Evolutionary conservation across 306 rosid genomes (phyloP).

Genomic region (Pachyrhizus erosus): DNA sequence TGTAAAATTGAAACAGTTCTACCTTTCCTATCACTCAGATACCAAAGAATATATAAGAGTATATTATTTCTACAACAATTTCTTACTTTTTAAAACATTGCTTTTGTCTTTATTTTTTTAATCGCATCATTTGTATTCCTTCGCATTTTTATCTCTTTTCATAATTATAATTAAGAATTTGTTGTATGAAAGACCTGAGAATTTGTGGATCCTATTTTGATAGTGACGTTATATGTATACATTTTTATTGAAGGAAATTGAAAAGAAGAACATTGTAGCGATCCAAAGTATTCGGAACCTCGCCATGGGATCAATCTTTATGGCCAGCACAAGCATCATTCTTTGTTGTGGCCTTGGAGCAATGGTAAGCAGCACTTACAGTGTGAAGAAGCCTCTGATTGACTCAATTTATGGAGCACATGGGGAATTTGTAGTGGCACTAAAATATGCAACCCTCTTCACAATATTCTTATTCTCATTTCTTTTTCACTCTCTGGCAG

Average conservation of each 20-base stretch:
- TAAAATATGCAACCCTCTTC: constrained; percentile 65
- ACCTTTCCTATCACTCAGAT: too few relatives aligned
- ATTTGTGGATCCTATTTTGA: background rate
- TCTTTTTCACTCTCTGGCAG: constrained; percentile 68
- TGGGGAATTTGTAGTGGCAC: constrained; percentile 66
- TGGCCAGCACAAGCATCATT: constrained; percentile 75
- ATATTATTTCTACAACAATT: too few relatives aligned
- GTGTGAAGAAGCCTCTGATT: constrained; percentile 63
- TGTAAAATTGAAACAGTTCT: too few relatives aligned
- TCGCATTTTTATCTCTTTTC: too few relatives aligned
- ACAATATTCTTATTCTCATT: constrained; percentile 72
- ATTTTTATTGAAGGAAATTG: constrained; percentile 59
- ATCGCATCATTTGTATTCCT: too few relatives aligned
- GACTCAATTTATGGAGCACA: constrained; percentile 69
- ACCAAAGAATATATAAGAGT: too few relatives aligned
- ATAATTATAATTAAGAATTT: too few relatives aligned
- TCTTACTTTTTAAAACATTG: too few relatives aligned
- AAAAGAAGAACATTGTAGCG: constrained; percentile 67
- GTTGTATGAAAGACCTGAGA: too few relatives aligned
- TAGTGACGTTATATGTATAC: background rate
- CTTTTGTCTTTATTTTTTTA: too few relatives aligned
- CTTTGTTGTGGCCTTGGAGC: constrained; percentile 72
- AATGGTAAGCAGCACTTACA: constrained; percentile 77
- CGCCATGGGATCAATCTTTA: constrained; percentile 71
- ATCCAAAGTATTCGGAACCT: constrained; percentile 69